Evolutionary conservation across 2,329 filamentous ascomycete species (phyloP).

Genomic region (Colletotrichum shisoi): DNA sequence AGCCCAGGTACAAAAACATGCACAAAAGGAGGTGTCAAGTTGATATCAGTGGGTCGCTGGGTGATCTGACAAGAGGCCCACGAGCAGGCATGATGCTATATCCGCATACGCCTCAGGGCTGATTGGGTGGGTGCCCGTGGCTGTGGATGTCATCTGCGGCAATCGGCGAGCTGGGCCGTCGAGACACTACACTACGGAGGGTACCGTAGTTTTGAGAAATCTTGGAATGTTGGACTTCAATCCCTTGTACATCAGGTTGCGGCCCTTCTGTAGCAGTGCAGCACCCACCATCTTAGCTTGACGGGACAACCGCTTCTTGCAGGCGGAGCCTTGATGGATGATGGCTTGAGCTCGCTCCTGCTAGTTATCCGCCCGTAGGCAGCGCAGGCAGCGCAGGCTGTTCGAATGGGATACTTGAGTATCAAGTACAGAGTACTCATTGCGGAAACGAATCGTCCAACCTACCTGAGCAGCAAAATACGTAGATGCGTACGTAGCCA

Average conservation of each 20-base stretch:
- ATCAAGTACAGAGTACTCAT: constrained; percentile 5
- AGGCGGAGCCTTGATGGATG: constrained; percentile 23
- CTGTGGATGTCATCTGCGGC: constrained; percentile 36
- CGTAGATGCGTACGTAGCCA: background rate
- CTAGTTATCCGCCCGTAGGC: constrained; percentile 28
- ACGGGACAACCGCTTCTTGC: constrained; percentile 26
- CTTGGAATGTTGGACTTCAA: constrained; percentile 16
- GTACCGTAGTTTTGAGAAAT: constrained; percentile 6
- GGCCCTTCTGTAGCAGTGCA: constrained; percentile 18
- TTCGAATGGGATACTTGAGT: constrained; percentile 7
- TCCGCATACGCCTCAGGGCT: constrained; percentile 29
- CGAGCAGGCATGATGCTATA: constrained; percentile 32
- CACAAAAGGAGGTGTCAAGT: constrained; percentile 30
- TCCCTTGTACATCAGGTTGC: constrained; percentile 15
- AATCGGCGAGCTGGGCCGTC: constrained; percentile 33
- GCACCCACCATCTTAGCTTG: constrained; percentile 16
- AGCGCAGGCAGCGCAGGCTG: constrained; percentile 5
- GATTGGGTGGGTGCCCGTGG: constrained; percentile 22
- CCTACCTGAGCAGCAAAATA: background rate
- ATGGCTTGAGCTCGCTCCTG: constrained; percentile 32
- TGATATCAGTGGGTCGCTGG: constrained; percentile 36
- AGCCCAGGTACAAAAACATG: background rate
- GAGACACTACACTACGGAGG: background rate
- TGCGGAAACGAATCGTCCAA: background rate
- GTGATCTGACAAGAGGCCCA: constrained; percentile 33